Percentiles rank a stretch among this genome's conserved stretches.
These are phyloP conservation scores for Vigna mungo DNA, from an alignment of 306 rosid genomes.

Conservation along the genomic window DNA sequence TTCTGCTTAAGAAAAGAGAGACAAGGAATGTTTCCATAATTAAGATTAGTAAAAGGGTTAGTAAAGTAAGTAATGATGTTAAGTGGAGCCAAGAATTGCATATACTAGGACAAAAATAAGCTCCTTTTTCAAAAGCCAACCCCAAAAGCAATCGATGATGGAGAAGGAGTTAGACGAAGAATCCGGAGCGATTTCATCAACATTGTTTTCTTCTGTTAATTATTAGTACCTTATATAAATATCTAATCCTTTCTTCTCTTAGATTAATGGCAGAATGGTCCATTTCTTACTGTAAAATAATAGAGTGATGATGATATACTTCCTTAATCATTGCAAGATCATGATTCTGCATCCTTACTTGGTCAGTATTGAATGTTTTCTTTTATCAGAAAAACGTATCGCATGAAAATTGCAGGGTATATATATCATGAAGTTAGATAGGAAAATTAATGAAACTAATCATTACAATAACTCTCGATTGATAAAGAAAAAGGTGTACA, in stretches of 20 bases:
- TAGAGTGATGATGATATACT: conserved; percentile 33
- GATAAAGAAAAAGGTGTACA: not conserved
- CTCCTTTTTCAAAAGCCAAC: conserved; percentile 35
- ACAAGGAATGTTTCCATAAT: conserved; percentile 22
- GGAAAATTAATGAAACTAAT: not conserved
- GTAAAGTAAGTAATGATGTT: conserved; percentile 33
- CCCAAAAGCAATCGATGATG: conserved; percentile 52
- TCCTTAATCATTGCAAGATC: conserved; percentile 36
- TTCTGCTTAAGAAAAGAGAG: conserved; percentile 30
- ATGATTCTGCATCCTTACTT: conserved; percentile 23
- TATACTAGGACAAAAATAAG: conserved; percentile 47
- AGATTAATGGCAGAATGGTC: conserved; percentile 31
- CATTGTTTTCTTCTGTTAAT: conserved; percentile 44
- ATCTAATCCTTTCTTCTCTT: conserved; percentile 32
- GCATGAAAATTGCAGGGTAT: not conserved
- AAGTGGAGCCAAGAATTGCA: conserved; percentile 41
- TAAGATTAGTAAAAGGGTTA: conserved; percentile 31
- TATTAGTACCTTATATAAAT: conserved; percentile 32
- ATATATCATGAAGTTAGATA: not conserved
- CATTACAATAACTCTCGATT: not conserved
- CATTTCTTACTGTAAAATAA: conserved; percentile 27
- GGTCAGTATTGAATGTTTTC: conserved; percentile 1
- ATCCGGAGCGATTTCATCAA: conserved; percentile 41
- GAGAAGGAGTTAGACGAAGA: conserved; percentile 49
- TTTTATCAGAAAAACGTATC: not conserved